A percentile compares a stretch with the other conserved stretches of the same genome.
These are phyloP conservation scores for Coccomyxa sp. DNA, from an alignment of 139 green algal genomes.

Conservation along the genomic window DNA sequence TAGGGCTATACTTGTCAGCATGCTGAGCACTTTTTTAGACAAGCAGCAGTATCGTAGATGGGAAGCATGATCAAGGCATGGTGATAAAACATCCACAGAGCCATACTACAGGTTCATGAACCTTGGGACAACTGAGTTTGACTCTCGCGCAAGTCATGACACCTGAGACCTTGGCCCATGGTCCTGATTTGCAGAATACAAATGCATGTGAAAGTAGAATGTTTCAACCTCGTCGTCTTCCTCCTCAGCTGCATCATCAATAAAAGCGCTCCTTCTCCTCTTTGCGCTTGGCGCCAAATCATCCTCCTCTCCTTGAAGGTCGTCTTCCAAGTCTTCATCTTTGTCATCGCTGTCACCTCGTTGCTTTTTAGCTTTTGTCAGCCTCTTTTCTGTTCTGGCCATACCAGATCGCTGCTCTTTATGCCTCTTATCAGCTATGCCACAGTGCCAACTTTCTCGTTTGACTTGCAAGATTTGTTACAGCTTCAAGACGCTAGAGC, in stretches of 20 bases:
- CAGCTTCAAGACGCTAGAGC: background rate
- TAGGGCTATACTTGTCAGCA: conserved; percentile 1
- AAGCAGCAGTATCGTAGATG: too few species aligned
- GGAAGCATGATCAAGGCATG: too few species aligned
- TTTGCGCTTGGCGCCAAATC: conserved; percentile 12
- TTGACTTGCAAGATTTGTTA: background rate
- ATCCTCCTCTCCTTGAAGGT: conserved; percentile 26
- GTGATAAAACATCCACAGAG: too few species aligned
- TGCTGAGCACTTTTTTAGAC: background rate
- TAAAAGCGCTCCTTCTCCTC: conserved; percentile 26
- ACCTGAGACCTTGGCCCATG: too few species aligned
- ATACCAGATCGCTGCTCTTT: background rate
- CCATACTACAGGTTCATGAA: too few species aligned
- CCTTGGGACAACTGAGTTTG: too few species aligned
- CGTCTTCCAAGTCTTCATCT: conserved; percentile 23
- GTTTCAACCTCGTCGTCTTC: conserved; percentile 9
- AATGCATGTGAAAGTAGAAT: background rate
- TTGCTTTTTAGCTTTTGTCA: background rate
- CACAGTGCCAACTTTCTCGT: background rate
- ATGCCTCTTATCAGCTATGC: background rate
- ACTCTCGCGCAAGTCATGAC: too few species aligned
- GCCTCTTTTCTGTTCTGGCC: background rate
- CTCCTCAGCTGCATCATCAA: conserved; percentile 52
- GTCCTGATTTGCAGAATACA: background rate
- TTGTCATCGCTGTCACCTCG: conserved; percentile 9